Percentiles rank a stretch among this genome's conserved stretches.
phyloP scores from a whole-genome alignment of 2,329 filamentous ascomycete genomes.

The Penicillium sp. region DNA sequence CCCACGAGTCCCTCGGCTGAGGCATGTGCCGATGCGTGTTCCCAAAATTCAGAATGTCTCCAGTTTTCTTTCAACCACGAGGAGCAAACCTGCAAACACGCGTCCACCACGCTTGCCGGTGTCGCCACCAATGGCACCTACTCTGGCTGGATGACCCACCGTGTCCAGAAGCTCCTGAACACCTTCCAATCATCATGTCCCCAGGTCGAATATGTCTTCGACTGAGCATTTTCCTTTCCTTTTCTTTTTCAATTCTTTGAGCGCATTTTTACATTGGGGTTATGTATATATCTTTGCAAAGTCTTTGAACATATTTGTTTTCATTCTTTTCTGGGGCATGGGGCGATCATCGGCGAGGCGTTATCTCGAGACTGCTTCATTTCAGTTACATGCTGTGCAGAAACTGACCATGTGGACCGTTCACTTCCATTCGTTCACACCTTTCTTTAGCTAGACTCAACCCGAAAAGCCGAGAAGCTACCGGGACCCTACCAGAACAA shows the following conservation, averaged over 20 bases:
- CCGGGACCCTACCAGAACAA: background rate
- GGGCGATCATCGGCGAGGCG: conserved; percentile 18
- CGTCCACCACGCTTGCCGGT: conserved; percentile 21
- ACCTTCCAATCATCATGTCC: conserved; percentile 24
- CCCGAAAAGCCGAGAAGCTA: background rate
- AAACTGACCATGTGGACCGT: background rate
- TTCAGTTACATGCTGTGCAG: conserved; percentile 12
- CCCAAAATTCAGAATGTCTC: conserved; percentile 23
- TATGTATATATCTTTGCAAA: conserved; percentile 16
- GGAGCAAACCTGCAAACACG: conserved; percentile 17
- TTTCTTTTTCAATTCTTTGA: background rate
- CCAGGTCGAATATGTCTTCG: conserved; percentile 23
- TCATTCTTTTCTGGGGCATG: background rate
- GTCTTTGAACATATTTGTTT: conserved; percentile 5
- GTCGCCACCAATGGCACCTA: conserved; percentile 14
- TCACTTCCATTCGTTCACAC: conserved; percentile 1
- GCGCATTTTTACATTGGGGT: background rate
- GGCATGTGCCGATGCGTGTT: conserved; percentile 25
- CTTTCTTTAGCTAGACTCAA: background rate
- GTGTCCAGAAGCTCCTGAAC: conserved; percentile 22
- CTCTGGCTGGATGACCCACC: conserved; percentile 27
- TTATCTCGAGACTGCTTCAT: conserved; percentile 9
- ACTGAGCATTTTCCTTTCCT: conserved; percentile 6
- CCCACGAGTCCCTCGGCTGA: conserved; percentile 12
- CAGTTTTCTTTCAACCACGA: conserved; percentile 26